Conservation (phyloP, 371 early-diverging fungal genomes). For the Rhizomucor pusillus region DNA sequence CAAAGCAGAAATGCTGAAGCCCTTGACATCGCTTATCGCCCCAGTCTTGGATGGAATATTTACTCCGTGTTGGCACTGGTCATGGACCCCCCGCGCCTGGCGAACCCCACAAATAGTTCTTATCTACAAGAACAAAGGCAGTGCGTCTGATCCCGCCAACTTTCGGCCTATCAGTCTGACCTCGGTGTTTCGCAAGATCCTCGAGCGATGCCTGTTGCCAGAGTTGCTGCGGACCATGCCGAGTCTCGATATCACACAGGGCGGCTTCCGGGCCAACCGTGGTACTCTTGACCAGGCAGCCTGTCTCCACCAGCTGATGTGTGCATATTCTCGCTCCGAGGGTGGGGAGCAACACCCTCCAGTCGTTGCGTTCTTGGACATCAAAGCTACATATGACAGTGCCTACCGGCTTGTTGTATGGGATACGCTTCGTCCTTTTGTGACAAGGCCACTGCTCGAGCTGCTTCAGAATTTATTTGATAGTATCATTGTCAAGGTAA, state of each 20-base stretch:
- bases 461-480: conserved; percentile 14
- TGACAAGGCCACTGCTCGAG: background rate
- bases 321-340: background rate
- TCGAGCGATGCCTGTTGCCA: conserved; percentile 15
- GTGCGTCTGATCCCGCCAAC: conserved; percentile 10
- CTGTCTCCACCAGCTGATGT: conserved; percentile 3
- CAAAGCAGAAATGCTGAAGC: conserved; percentile 20
- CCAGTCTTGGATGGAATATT: conserved; percentile 1
- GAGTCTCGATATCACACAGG: conserved; percentile 25
- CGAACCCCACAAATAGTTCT: conserved; percentile 13
- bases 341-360: conserved; percentile 10
- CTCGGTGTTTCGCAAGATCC: conserved; percentile 10
- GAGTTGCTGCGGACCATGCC: background rate
- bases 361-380: conserved; percentile 16
- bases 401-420: conserved; percentile 16
- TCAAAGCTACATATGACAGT: conserved; percentile 18
- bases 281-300: conserved; percentile 6
- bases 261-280: conserved; percentile 23
- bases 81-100: conserved; percentile 5
- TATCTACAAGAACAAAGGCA: conserved; percentile 25
- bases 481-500: conserved; percentile 1
- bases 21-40: conserved; percentile 1
- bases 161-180: conserved; percentile 20
- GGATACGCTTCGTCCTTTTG: background rate
- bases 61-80: conserved; percentile 10